A percentile compares a stretch with the other conserved stretches of the same genome.
phyloP scores from a whole-genome alignment of 177 flowering plant genomes.

The Telopea speciosissima region DNA sequence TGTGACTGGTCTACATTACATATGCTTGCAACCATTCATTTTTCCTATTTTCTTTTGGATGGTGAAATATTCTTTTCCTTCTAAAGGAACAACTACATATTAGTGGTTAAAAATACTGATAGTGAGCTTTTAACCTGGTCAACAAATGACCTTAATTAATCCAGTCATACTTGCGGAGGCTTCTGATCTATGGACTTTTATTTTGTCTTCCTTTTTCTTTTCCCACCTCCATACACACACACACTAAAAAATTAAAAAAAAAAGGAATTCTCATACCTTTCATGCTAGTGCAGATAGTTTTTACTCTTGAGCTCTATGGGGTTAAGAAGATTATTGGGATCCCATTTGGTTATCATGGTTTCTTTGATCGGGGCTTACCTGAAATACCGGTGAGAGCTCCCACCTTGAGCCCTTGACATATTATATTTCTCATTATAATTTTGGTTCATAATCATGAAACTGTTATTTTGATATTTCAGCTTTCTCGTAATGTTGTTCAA shows the following conservation, averaged over 20 bases:
- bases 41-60: no score
- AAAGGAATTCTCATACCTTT: not conserved
- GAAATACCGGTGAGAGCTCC: constrained; percentile 31
- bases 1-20: no score
- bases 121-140: no score
- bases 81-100: no score
- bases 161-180: not conserved
- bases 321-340: constrained; percentile 41
- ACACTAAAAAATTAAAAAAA: not conserved
- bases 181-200: not conserved
- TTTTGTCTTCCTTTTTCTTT: not conserved
- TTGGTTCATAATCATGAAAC: not conserved
- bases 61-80: no score
- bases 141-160: no score
- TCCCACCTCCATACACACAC: no score
- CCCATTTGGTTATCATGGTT: constrained; percentile 41
- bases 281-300: constrained; percentile 29
- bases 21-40: no score
- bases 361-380: constrained; percentile 28
- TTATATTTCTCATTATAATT: not conserved
- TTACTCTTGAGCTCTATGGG: constrained; percentile 39
- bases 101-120: no score
- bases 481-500: constrained; percentile 40
- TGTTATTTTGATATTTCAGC: constrained; percentile 21
- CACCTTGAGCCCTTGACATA: not conserved